Conservation (phyloP, 2,329 filamentous ascomycete species). For the Fusarium solani-melongenae region DNA sequence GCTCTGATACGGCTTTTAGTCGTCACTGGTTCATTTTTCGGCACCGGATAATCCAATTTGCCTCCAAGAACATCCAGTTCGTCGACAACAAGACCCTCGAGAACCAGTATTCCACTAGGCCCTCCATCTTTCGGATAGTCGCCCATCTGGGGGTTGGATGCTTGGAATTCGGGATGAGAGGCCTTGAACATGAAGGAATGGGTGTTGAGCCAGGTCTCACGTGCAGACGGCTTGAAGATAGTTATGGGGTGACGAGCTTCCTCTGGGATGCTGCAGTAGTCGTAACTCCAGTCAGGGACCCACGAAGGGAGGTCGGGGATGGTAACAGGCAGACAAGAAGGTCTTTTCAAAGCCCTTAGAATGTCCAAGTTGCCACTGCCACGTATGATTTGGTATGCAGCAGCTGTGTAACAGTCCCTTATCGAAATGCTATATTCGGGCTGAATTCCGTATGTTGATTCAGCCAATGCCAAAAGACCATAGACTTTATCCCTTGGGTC, state of each 20-base stretch:
- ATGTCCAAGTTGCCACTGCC: neutral
- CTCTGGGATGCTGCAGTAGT: neutral
- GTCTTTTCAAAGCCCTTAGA: neutral
- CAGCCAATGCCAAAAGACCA: neutral
- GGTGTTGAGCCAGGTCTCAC: neutral
- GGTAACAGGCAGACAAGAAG: neutral
- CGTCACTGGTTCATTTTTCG: neutral
- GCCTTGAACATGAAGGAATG: neutral
- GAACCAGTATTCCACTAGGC: neutral
- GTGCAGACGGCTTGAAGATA: neutral
- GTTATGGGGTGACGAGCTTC: neutral
- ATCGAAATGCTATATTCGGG: neutral
- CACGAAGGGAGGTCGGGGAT: neutral
- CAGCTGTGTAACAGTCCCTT: neutral
- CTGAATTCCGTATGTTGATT: neutral
- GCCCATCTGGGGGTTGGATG: neutral
- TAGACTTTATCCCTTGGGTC: neutral
- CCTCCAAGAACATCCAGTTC: neutral
- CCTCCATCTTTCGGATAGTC: neutral
- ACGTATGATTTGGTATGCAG: neutral
- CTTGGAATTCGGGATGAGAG: neutral
- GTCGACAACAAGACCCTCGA: neutral
- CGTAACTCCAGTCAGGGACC: neutral
- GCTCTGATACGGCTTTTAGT: neutral
- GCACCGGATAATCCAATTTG: neutral